Evolutionary conservation across 257 asterid genomes (phyloP).

Genomic region (Eucommia ulmoides): DNA sequence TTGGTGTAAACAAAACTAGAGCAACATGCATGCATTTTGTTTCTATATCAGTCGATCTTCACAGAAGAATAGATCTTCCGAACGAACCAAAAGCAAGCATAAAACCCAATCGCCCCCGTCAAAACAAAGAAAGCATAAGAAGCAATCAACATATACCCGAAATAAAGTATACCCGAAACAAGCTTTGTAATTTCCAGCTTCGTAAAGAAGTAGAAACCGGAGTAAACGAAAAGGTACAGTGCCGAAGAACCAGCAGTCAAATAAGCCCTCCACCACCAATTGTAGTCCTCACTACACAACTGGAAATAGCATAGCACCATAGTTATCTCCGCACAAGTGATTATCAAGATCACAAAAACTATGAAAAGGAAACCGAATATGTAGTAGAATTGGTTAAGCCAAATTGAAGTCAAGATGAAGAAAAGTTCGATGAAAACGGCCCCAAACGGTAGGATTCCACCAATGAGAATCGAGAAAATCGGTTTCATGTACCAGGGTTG

Average conservation of each 20-base stretch:
- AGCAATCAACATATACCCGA: constrained; percentile 36
- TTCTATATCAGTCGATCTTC: constrained; percentile 8
- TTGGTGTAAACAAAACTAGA: too few relatives aligned
- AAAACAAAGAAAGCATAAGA: constrained; percentile 35
- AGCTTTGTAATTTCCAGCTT: constrained; percentile 36
- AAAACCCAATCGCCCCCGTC: constrained; percentile 42
- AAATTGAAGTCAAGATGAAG: constrained; percentile 39
- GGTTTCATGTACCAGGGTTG: constrained; percentile 49
- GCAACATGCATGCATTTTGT: too few relatives aligned
- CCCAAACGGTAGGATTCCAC: constrained; percentile 41
- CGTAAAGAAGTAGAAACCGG: constrained; percentile 34
- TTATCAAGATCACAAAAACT: constrained; percentile 29
- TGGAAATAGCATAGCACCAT: constrained; percentile 43
- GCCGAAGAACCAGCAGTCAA: constrained; percentile 42
- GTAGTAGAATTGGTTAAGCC: constrained; percentile 51
- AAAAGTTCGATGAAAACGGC: constrained; percentile 48
- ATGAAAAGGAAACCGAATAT: constrained; percentile 43
- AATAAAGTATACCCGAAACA: constrained; percentile 37
- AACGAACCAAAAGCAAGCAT: constrained; percentile 41
- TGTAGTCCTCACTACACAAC: constrained; percentile 35
- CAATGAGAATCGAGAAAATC: constrained; percentile 22
- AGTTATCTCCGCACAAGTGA: constrained; percentile 40
- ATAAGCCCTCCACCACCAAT: constrained; percentile 55
- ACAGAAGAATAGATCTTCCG: constrained; percentile 36
- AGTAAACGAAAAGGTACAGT: constrained; percentile 27